A percentile compares a stretch with the other conserved stretches of the same genome.
phyloP scores from a whole-genome alignment of 495 filamentous ascomycete species.

The Xylaria bambusicola region DNA sequence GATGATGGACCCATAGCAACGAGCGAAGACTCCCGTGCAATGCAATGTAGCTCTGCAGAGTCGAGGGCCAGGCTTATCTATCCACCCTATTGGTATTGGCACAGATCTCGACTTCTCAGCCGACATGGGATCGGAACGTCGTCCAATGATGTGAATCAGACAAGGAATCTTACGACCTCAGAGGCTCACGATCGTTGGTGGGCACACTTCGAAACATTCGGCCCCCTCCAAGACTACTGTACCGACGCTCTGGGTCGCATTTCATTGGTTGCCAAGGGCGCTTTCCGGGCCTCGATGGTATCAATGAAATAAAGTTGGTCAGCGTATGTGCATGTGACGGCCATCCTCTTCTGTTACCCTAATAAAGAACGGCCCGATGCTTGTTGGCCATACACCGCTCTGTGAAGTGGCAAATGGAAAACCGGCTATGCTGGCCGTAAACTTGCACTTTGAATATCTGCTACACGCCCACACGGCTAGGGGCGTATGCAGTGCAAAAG shows the following conservation, averaged over 20 bases:
- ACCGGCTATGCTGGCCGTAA: neutral
- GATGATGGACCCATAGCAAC: neutral
- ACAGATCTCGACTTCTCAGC: neutral
- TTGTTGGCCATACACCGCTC: neutral
- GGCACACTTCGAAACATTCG: neutral
- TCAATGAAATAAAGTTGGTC: neutral
- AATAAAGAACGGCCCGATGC: neutral
- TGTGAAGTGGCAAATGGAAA: neutral
- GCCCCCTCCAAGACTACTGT: neutral
- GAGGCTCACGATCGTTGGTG: neutral
- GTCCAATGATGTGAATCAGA: neutral
- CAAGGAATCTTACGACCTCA: neutral
- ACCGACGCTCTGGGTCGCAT: conserved; percentile 2
- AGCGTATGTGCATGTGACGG: conserved; percentile 7
- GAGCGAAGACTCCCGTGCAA: neutral
- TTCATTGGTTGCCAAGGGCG: conserved; percentile 2
- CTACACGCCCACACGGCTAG: too few species aligned
- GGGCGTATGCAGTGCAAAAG: too few species aligned
- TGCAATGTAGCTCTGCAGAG: neutral
- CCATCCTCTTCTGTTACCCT: neutral
- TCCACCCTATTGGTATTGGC: neutral
- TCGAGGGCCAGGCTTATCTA: neutral
- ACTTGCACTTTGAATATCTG: neutral
- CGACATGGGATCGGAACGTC: neutral
- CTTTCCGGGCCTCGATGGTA: neutral